These are phyloP conservation scores for Ceratocystis smalleyi DNA, from an alignment of 2,329 filamentous ascomycete genomes.

Conservation along the genomic window DNA sequence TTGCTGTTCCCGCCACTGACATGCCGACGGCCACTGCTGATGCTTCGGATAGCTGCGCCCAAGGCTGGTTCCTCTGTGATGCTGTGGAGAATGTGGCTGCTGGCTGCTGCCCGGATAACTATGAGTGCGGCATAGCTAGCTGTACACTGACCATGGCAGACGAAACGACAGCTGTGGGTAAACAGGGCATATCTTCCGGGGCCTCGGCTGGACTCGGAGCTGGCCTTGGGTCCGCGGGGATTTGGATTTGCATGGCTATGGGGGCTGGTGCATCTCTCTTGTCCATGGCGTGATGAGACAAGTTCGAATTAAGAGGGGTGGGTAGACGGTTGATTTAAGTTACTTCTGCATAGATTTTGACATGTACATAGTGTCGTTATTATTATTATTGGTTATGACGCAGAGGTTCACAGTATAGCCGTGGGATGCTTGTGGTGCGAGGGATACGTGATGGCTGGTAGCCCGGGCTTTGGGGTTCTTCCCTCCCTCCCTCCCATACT, in stretches of 20 bases:
- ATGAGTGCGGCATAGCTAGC: conserved; percentile 54
- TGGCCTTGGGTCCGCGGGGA: neutral
- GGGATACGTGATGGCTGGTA: too few species aligned
- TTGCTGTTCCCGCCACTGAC: conserved; percentile 46
- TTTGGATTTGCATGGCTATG: neutral
- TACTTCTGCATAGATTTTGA: neutral
- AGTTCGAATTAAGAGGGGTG: too few species aligned
- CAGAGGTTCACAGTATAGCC: too few species aligned
- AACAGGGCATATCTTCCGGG: conserved; percentile 30
- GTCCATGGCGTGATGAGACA: neutral
- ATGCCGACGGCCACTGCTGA: conserved; percentile 27
- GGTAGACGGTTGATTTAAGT: neutral
- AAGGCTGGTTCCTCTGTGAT: conserved; percentile 63
- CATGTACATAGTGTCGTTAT: neutral
- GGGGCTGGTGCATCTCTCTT: neutral
- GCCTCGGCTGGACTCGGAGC: neutral
- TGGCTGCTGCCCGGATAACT: conserved; percentile 73
- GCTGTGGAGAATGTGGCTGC: conserved; percentile 43
- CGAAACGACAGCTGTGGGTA: conserved; percentile 41
- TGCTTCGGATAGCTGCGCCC: conserved; percentile 44
- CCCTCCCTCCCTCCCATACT: too few species aligned
- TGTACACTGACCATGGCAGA: conserved; percentile 45
- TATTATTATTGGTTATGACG: too few species aligned
- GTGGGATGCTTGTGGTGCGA: too few species aligned
- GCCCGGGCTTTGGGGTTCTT: too few species aligned